phyloP scores from a whole-genome alignment of 345 rosid genomes.

The Lepidium didymum region DNA sequence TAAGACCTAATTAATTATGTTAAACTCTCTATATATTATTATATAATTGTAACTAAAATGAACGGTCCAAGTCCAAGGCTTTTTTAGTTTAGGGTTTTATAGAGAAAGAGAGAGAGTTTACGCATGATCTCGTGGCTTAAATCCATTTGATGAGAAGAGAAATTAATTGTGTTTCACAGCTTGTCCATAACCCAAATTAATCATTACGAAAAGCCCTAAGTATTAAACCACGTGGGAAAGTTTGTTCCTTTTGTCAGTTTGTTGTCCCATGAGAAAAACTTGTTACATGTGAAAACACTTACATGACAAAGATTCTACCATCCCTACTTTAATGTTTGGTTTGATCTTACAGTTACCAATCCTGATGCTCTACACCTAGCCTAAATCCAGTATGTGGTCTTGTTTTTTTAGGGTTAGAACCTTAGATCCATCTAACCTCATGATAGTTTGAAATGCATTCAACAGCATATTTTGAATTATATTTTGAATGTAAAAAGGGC shows the following conservation, averaged over 20 bases:
- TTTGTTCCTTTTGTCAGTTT: conserved; percentile 20
- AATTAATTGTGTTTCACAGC: neutral
- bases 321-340: conserved; percentile 2
- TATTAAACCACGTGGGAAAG: conserved; percentile 41
- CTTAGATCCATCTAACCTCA: neutral
- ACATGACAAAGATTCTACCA: neutral
- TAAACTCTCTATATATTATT: no score
- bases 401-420: neutral
- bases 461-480: no score
- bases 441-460: no score
- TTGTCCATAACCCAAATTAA: conserved; percentile 23
- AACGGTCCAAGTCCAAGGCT: conserved; percentile 18
- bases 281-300: conserved; percentile 26
- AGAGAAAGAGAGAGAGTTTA: neutral
- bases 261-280: conserved; percentile 18
- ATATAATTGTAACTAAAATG: neutral
- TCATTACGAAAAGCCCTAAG: conserved; percentile 30
- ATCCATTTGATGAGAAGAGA: conserved; percentile 11
- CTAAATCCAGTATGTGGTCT: neutral
- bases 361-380: neutral
- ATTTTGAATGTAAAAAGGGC: no score
- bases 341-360: conserved; percentile 6
- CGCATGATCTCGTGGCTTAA: conserved; percentile 19
- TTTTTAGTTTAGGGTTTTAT: conserved; percentile 22
- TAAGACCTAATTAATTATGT: neutral